Evolutionary conservation across 1,139 yeast genomes (phyloP).

Genomic region (Torulaspora globosa): DNA sequence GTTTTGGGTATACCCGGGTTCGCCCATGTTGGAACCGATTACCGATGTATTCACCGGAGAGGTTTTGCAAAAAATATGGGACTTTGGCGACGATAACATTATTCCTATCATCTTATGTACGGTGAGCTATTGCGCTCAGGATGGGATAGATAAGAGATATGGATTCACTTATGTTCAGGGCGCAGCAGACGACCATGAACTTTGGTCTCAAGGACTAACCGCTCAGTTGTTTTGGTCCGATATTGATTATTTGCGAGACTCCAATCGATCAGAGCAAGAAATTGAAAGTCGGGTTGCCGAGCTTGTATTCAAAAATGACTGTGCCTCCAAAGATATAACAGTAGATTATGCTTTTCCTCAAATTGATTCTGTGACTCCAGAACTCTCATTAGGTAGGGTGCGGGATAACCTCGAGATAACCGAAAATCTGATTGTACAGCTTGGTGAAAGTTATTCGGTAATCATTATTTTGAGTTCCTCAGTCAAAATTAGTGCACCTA

Average conservation of each 20-base stretch:
- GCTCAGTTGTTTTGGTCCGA: slow-evolving; percentile 59
- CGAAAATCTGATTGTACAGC: slow-evolving; percentile 7
- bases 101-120: slow-evolving; percentile 54
- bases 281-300: slow-evolving; percentile 34
- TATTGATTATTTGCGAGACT: slow-evolving; percentile 37
- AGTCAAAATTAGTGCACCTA: slow-evolving; percentile 3
- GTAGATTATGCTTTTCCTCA: slow-evolving; percentile 13
- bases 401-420: slow-evolving; percentile 16
- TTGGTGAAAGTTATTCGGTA: slow-evolving; percentile 16
- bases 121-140: slow-evolving; percentile 58
- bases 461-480: slow-evolving; percentile 25
- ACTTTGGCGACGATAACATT: slow-evolving; percentile 32
- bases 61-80: slow-evolving; percentile 23
- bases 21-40: slow-evolving; percentile 28
- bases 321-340: slow-evolving; percentile 7
- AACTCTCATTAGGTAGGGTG: slow-evolving; percentile 24
- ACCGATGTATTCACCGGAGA: slow-evolving; percentile 33
- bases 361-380: slow-evolving; percentile 23
- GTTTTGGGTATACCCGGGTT: slow-evolving; percentile 65
- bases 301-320: slow-evolving; percentile 8
- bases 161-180: slow-evolving; percentile 75
- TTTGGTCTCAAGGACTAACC: slow-evolving; percentile 63
- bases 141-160: slow-evolving; percentile 45
- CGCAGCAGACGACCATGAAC: slow-evolving; percentile 89
- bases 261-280: slow-evolving; percentile 41